Base-by-base conservation (phyloP, 23 red algal species). In the Chondrus crispus region DNA sequence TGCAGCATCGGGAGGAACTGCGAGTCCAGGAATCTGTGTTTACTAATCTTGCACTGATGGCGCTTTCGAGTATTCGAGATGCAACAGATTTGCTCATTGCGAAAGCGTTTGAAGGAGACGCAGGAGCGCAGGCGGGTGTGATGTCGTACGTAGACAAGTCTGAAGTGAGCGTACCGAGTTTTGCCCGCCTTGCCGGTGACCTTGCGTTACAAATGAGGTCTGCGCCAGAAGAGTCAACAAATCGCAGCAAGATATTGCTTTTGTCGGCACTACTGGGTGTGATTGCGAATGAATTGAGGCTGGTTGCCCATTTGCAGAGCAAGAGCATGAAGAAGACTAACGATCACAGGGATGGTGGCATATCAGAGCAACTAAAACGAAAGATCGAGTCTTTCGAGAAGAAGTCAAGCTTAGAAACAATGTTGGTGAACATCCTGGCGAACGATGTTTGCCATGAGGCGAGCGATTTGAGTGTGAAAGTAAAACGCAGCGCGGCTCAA, bases 21-120 rank as follows among this genome's bases (percentile, higher is more conserved):
- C 40, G 84, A 30, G 84, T 75, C 41, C 84, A 88, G 3, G 84
- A 88, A n/a, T 26, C 45, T 39, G 33, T 88, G 1, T 74, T 88
- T 16, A 42, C 40, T 32, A 88, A 48, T 28, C 13, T 88, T 8
- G 68, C 70, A 29, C 29, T 74, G 62, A 74, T 41, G 68, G 38
- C 13, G 9, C 28, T 48, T n/a, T 35, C 22, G 26, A 38, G 22
- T 42, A 39, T 77, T 10, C 10, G 16, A 7, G 71, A 77, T 10
- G 43, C 43, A 11, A 77, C 44, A 48, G 71, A 38, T 77, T 48
- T 77, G 1, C 29, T 77, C n/a, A 39, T 26, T 13, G 22, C 38
- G 29, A 42, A 77, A 40, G 44, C 43, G 32, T 9, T 46, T 20
- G 71, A 77, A 77, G 13, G 20, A 40, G 12, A 9, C 26, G 44